Base-by-base conservation (phyloP, 805 yeast genomes). In the Ogataea trehaloabstinens region DNA sequence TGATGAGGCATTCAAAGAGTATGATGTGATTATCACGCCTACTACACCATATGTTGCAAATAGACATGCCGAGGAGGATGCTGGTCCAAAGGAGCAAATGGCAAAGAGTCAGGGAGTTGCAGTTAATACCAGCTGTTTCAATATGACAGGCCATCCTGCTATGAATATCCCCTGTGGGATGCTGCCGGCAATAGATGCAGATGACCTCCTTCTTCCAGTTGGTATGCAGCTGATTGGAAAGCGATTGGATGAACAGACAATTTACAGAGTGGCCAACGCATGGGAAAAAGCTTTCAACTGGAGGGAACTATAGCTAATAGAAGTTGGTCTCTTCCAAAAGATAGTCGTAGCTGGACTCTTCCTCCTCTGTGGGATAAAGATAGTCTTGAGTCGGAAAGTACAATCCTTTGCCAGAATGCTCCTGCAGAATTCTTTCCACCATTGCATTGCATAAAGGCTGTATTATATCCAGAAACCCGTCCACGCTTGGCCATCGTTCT, bases 71-170 rank as follows among this genome's bases (percentile, higher is more conserved):
- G 12, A 13, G 12, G 28, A 46, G 15, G 50, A 45, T 10, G 46
- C 49, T 13, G 38, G 46, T 28, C 63, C 64, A 5, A 27, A 47
- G 18, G 54, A 55, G 17, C 24, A 46, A 27, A 41, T 60, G 17
- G 52, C 50, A 51, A 55, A 41, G 19, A 45, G 41, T 24, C 46
- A 53, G 13, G 68, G 68, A 7, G 38, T 64, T 17, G 60, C 59
- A 30, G 52, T 58, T 13, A 65, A 65, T 45, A 61, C 68, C 1
- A 56, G 58, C 19, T 58, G 60, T n/a, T 64, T 65, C 44, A 53
- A 65, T 42, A 53, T 52, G 30, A 56, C 64, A 17, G 70, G 70
- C 7, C 67, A 64, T 40, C 70, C 70, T 10, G 67, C 68, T 2
- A 38, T 65, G 41, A 56, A 58, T 21, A 37, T 65, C 17, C 69